Evolutionary conservation across 208 protist genomes (phyloP).

Genomic region (Leishmania turanica): DNA sequence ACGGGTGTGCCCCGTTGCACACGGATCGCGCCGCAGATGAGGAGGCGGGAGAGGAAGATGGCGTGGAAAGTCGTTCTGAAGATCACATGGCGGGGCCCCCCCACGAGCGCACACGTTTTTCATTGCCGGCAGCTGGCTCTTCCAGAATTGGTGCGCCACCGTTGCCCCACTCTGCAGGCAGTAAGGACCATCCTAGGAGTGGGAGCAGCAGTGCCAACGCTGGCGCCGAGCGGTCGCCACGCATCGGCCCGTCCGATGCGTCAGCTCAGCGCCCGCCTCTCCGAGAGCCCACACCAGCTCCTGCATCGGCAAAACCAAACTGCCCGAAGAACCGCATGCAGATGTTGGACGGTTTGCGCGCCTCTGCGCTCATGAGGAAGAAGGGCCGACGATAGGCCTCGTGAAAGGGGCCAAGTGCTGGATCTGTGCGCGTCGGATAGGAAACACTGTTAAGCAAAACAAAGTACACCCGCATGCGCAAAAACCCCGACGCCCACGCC

Average conservation of each 20-base stretch:
- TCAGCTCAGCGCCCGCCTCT: neutral
- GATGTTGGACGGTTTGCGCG: constrained; percentile 49
- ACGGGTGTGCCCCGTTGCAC: neutral
- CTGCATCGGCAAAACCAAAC: neutral
- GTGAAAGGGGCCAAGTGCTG: neutral
- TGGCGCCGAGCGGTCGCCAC: neutral
- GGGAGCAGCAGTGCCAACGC: neutral
- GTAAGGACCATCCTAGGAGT: neutral
- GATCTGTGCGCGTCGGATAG: neutral
- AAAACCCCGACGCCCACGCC: neutral
- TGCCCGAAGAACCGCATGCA: constrained; percentile 48
- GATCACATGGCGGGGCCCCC: neutral
- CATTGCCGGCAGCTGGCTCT: neutral
- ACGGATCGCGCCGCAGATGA: neutral
- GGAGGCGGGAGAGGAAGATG: neutral
- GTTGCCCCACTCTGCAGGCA: neutral
- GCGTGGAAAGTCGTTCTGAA: neutral
- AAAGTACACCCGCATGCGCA: neutral
- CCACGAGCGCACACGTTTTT: neutral
- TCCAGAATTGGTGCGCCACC: too few relatives aligned
- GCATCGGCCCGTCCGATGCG: neutral
- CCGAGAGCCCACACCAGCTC: neutral
- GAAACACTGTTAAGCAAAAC: neutral
- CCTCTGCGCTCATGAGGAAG: constrained; percentile 44
- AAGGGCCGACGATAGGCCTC: constrained; percentile 15